These are phyloP conservation scores for Polytrichum commune DNA, from an alignment of 225 moss, liverwort and hornwort genomes.

Conservation along the genomic window DNA sequence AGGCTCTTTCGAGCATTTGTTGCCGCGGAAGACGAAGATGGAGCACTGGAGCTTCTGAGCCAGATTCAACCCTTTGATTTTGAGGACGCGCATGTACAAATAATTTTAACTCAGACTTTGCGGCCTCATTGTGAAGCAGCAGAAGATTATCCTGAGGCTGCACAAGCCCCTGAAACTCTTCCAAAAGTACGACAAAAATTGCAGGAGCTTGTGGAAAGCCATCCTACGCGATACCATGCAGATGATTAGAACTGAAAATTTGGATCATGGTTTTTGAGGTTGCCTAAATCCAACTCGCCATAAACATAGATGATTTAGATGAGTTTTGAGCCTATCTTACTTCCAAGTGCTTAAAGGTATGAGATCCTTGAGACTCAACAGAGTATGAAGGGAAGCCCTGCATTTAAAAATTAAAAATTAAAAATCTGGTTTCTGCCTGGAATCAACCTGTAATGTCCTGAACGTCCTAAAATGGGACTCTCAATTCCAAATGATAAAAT, in stretches of 20 bases:
- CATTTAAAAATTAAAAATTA: too few relatives aligned
- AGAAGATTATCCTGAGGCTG: conserved; percentile 49
- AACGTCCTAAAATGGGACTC: too few relatives aligned
- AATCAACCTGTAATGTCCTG: too few relatives aligned
- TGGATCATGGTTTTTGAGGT: too few relatives aligned
- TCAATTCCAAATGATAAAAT: too few relatives aligned
- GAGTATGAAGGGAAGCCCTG: too few relatives aligned
- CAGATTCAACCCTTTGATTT: conserved; percentile 49
- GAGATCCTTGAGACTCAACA: too few relatives aligned
- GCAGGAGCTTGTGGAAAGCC: conserved; percentile 27
- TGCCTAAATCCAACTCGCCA: too few relatives aligned
- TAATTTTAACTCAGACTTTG: conserved; percentile 49
- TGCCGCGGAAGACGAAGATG: conserved; percentile 57
- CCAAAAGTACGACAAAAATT: conserved; percentile 46
- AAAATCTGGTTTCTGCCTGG: too few relatives aligned
- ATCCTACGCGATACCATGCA: conserved; percentile 26
- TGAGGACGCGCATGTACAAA: conserved; percentile 53
- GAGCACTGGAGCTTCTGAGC: conserved; percentile 47
- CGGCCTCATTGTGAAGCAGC: conserved; percentile 55
- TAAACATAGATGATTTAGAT: too few relatives aligned
- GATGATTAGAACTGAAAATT: conserved; percentile 18
- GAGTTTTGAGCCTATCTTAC: too few relatives aligned
- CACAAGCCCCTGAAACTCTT: conserved; percentile 46
- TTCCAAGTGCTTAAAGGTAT: too few relatives aligned
- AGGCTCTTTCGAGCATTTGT: conserved; percentile 73